Base-by-base conservation (phyloP, 495 filamentous ascomycete species). In the Penicillium mononematosum region DNA sequence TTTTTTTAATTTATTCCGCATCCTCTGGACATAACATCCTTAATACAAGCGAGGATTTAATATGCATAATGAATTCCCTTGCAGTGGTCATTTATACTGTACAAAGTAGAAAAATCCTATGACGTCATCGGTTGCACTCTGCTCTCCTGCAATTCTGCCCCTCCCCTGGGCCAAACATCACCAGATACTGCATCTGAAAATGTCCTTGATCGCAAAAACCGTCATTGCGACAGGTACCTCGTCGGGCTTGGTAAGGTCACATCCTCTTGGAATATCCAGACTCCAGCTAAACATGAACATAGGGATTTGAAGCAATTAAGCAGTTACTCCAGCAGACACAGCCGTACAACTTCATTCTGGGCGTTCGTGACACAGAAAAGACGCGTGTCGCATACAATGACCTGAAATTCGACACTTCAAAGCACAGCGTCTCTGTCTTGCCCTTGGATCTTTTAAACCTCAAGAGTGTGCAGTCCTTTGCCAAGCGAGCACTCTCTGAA, bases 231-330 rank as follows among this genome's bases (percentile, higher is more conserved):
- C 67, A 8, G 67, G 67, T 38, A 52, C 65, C n/a, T 70, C 67
- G 0, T 70, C 67, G 1, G 67, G 67, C 52, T 50, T 70, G 57
- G 67, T 70, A 61, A 55, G 6, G 2, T 0, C 1, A 31, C 8
- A 27, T 9, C 0, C 22, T 12, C 16, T 17, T 27, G 50, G 10
- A 43, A 24, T 19, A 17, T 32, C 36, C 20, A 2, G 7, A 4
- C 12, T 27, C 14, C 39, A 12, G 49, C 50, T 58, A 61, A 64
- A 44, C 49, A 12, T 14, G 3, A 17, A 14, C 2, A 59, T 45
- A 70, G 68, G 68, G 68, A n/a, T 70, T 70, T 20, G 68, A 70
- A 60, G 53, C 54, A 9, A 49, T 70, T 12, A 68, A 70, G 22
- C 68, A 70, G 25, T 36, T 70, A 6, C 59, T 70, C n/a, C 56